Evolutionary conservation across 78 protist species (phyloP).

Genomic region (Isochrysis galbana): DNA sequence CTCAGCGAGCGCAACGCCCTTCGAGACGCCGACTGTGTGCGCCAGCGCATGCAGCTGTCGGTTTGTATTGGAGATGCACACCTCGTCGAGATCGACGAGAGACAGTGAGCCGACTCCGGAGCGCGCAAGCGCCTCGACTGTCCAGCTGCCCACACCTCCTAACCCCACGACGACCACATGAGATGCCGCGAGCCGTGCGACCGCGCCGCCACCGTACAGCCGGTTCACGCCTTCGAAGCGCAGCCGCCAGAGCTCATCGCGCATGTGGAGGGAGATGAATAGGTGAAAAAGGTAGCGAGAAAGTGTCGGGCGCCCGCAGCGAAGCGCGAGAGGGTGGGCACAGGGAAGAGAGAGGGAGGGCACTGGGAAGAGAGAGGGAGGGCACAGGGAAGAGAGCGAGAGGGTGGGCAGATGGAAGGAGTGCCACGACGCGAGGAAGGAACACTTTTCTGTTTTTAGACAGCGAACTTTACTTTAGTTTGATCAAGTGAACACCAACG

Average conservation of each 20-base stretch:
- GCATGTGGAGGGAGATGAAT: too few relatives aligned
- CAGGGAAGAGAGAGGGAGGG: too few relatives aligned
- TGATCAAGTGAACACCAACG: too few relatives aligned
- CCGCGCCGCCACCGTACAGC: background rate
- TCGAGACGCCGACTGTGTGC: background rate
- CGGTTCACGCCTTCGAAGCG: background rate
- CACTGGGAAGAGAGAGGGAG: too few relatives aligned
- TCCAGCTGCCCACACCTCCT: conserved; percentile 42
- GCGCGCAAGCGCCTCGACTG: conserved; percentile 40
- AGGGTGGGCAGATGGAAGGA: too few relatives aligned
- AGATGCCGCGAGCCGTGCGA: background rate
- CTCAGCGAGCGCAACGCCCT: background rate
- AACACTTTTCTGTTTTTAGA: too few relatives aligned
- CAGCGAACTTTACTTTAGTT: too few relatives aligned
- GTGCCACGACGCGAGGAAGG: too few relatives aligned
- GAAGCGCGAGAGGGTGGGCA: too few relatives aligned
- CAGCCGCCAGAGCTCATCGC: background rate
- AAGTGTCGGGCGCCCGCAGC: too few relatives aligned
- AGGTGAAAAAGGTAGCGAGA: too few relatives aligned
- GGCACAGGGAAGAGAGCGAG: too few relatives aligned
- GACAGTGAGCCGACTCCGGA: conserved; percentile 18
- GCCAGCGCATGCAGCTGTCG: conserved; percentile 28
- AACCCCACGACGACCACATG: conserved; percentile 28
- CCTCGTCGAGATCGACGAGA: conserved; percentile 25
- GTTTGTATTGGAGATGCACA: conserved; percentile 23